A percentile compares a stretch with the other conserved stretches of the same genome.
Conservation (phyloP, 306 rosid genomes). For the Trifolium dubium region DNA sequence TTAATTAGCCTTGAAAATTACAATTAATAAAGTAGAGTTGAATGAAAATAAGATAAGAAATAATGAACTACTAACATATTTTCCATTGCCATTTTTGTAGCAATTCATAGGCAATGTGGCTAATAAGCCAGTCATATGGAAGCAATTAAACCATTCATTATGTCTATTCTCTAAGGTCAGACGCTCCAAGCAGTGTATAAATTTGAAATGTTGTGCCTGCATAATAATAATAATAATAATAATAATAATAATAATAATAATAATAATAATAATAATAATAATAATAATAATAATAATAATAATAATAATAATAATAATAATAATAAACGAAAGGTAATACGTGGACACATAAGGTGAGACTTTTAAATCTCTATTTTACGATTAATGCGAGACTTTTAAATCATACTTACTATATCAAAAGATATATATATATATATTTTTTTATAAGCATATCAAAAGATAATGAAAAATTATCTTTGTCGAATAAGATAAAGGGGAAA, state of each 20-base stretch:
- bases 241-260: no score
- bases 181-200: slow-evolving; percentile 70
- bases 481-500: background rate
- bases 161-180: slow-evolving; percentile 52
- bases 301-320: no score
- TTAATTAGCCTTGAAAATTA: no score
- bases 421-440: no score
- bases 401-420: background rate
- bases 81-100: slow-evolving; percentile 73
- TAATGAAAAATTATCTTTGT: background rate
- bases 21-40: background rate
- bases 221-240: no score
- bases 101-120: slow-evolving; percentile 61
- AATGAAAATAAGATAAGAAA: background rate
- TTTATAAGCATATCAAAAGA: no score
- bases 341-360: no score
- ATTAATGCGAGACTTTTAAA: no score
- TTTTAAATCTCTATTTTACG: no score
- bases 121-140: slow-evolving; percentile 59
- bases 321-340: no score
- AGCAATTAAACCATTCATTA: slow-evolving; percentile 66
- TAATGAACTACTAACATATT: slow-evolving; percentile 53
- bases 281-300: no score
- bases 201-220: slow-evolving; percentile 67
- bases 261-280: no score